Percentiles rank a stretch among this genome's conserved stretches.
phyloP scores from a whole-genome alignment of 192 early-diverging fungal genomes.

The Coemansia nantahalensis region DNA sequence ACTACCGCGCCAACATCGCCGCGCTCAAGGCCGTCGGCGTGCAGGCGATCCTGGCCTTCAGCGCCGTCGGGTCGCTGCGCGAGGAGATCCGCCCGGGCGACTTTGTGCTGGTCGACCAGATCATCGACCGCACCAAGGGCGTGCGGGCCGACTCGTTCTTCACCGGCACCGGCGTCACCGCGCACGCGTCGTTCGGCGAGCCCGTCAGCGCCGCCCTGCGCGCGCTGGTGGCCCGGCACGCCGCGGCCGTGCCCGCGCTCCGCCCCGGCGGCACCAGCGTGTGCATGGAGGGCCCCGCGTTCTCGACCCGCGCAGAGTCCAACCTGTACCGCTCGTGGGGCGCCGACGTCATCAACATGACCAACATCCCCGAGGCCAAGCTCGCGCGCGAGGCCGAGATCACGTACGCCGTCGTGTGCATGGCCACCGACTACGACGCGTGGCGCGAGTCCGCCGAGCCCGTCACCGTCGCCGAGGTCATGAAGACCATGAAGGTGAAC shows the following conservation, averaged over 20 bases:
- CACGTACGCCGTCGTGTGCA: constrained; percentile 98
- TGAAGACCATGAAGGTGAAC: constrained; percentile 88
- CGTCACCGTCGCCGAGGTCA: constrained; percentile 82
- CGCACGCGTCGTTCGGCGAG: constrained; percentile 91
- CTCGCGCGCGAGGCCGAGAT: constrained; percentile 98
- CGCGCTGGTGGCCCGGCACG: constrained; percentile 65
- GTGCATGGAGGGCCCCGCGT: constrained; percentile 98
- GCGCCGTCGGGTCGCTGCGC: constrained; percentile 92
- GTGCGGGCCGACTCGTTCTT: constrained; percentile 93
- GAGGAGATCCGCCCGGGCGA: constrained; percentile 92
- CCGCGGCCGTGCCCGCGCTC: constrained; percentile 55
- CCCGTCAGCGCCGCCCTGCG: constrained; percentile 81
- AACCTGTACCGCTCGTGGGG: constrained; percentile 95
- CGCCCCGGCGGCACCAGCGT: constrained; percentile 84
- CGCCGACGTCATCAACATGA: constrained; percentile 97
- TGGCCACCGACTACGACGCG: constrained; percentile 99
- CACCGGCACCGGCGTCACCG: constrained; percentile 84
- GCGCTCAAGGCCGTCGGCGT: constrained; percentile 94
- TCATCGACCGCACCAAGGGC: constrained; percentile 98
- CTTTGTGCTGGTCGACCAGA: constrained; percentile 92
- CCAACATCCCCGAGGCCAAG: constrained; percentile 93
- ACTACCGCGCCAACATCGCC: constrained; percentile 95
- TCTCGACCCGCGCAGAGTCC: constrained; percentile 97
- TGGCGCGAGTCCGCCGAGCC: constrained; percentile 77
- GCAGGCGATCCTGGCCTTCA: constrained; percentile 90